Base-by-base conservation (phyloP, 2,329 filamentous ascomycete genomes). In the Alternaria sp. region DNA sequence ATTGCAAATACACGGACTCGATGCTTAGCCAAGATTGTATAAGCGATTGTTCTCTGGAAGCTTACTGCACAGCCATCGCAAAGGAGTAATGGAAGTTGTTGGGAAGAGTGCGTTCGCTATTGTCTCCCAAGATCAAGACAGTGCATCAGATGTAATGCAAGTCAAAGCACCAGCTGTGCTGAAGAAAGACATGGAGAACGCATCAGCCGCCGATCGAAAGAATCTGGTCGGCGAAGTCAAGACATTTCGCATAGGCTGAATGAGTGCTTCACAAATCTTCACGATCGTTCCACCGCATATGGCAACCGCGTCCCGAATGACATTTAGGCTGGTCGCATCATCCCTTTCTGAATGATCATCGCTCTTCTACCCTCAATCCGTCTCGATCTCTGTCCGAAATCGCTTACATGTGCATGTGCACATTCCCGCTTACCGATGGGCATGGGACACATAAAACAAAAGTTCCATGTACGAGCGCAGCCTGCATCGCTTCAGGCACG, bases 1-100 rank as follows among this genome's bases (percentile, higher is more conserved):
- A 66, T 91, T 88, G 71, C 89, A 93, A 69, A 88, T 8, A 22
- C 16, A n/a, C 20, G 34, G 30, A 7, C 20, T 92, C 5, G 92
- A 97, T 36, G 92, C 93, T 46, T 97, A 87, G 79, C 12, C 32
- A 36, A 90, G 97, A 97, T 97, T 92, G 92, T 92, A 0, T 92
- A 91, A 72, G 89, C 57, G 90, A 90, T 57, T 91, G 90, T 38
- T 81, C 94, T 59, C 80, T 96, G 51, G 87, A 88, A 67, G 90
- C 96, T 82, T 89, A 96, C 82, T 89, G 94, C 64, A 92, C 96
- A 87, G 81, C 87, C 14, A 86, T 97, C 38, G 89, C 88, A 36
- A 14, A 87, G 63, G 84, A 84, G 64, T 97, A 77, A 97, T 97
- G 85, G 95, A 95, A 80, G 88, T 89, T 20, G 93, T 93, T 24